Conservation (phyloP, 2,329 filamentous ascomycete species). For the Fusarium sp. region DNA sequence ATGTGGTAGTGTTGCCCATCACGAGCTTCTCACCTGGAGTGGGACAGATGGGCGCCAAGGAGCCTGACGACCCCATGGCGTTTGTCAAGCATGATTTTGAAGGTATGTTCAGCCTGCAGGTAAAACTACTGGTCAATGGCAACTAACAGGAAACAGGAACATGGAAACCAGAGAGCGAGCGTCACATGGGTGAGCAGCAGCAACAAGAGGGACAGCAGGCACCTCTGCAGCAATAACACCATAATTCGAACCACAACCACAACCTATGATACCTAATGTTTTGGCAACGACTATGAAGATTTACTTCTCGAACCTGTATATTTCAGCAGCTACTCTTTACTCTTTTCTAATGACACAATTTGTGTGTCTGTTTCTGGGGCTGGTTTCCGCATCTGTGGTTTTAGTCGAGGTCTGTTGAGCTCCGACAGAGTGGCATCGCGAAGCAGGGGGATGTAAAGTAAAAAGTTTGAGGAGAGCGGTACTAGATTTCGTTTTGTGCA, state of each 20-base stretch:
- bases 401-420: slow-evolving; percentile 9
- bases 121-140: background rate
- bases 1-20: slow-evolving; percentile 93
- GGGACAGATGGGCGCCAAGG: slow-evolving; percentile 89
- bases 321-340: slow-evolving; percentile 45
- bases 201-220: slow-evolving; percentile 41
- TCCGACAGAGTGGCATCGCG: slow-evolving; percentile 36
- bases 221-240: slow-evolving; percentile 40
- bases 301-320: slow-evolving; percentile 48
- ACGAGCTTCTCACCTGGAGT: slow-evolving; percentile 98
- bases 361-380: slow-evolving; percentile 37
- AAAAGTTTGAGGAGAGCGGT: slow-evolving; percentile 34
- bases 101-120: slow-evolving; percentile 66
- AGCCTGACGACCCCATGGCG: slow-evolving; percentile 92
- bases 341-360: slow-evolving; percentile 46
- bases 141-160: slow-evolving; percentile 64
- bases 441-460: slow-evolving; percentile 34
- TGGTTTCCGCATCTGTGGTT: slow-evolving; percentile 41
- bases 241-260: slow-evolving; percentile 17
- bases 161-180: slow-evolving; percentile 80
- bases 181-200: slow-evolving; percentile 71
- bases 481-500: slow-evolving; percentile 33
- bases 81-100: slow-evolving; percentile 98
- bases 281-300: slow-evolving; percentile 44
- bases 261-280: slow-evolving; percentile 44